Evolutionary conservation across 2,329 filamentous ascomycete genomes (phyloP).

Genomic region (Westerdykella ornata): DNA sequence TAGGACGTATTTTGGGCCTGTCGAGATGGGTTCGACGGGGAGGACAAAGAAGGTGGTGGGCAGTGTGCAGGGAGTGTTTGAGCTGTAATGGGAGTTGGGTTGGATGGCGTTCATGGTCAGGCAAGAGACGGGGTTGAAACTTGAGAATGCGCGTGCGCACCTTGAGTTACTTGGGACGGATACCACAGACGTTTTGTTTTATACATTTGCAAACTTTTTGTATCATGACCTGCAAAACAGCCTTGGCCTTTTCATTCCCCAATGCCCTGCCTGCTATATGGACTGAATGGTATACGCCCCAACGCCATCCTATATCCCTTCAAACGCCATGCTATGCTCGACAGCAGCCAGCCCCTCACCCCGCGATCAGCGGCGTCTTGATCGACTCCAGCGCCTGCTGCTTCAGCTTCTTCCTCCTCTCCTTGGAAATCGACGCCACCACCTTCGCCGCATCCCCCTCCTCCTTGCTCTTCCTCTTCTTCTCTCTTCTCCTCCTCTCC

Average conservation of each 20-base stretch:
- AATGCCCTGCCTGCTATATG: background rate
- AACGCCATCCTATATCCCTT: background rate
- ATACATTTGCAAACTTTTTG: too few relatives aligned
- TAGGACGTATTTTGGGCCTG: conserved; percentile 55
- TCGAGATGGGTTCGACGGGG: background rate
- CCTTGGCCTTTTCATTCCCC: too few relatives aligned
- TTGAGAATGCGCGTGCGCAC: too few relatives aligned
- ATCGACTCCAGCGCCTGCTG: conserved; percentile 41
- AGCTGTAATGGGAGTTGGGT: conserved; percentile 14
- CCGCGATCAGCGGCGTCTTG: conserved; percentile 32
- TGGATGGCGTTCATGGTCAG: background rate
- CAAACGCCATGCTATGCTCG: conserved; percentile 1
- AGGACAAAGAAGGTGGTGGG: conserved; percentile 8
- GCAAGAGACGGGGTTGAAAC: too few relatives aligned
- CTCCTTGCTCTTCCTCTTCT: conserved; percentile 30
- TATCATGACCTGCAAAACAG: too few relatives aligned
- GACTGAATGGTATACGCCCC: conserved; percentile 2
- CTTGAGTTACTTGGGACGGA: too few relatives aligned
- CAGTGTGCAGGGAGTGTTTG: conserved; percentile 18
- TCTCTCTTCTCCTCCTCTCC: conserved; percentile 26
- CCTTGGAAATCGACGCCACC: conserved; percentile 35
- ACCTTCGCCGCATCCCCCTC: conserved; percentile 22
- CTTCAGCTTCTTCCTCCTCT: conserved; percentile 47
- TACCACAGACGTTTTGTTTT: too few relatives aligned
- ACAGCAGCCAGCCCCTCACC: conserved; percentile 1